These are phyloP conservation scores for Fraxinus sp. DNA, from an alignment of 305 asterid species.

Conservation along the genomic window DNA sequence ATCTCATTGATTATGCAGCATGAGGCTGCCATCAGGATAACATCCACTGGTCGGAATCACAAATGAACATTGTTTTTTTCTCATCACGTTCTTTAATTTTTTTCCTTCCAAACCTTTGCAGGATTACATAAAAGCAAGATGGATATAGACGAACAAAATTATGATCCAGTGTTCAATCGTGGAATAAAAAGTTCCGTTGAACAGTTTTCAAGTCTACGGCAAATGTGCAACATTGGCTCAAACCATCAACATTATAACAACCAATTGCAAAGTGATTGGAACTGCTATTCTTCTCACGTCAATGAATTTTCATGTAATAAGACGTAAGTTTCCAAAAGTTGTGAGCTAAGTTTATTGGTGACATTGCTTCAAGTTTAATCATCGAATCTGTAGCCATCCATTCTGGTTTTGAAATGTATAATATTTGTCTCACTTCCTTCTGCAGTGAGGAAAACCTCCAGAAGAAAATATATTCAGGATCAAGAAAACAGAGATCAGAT, in stretches of 20 bases:
- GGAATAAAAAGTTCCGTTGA: background rate
- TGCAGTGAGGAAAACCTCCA: slow-evolving; percentile 25
- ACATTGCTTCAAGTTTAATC: slow-evolving; percentile 13
- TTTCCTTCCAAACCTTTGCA: background rate
- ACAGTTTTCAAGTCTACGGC: background rate
- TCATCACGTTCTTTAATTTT: background rate
- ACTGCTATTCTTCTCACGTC: background rate
- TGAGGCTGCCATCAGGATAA: background rate
- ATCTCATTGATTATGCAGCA: background rate
- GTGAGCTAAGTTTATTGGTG: background rate
- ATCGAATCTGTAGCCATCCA: background rate
- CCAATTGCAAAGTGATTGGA: background rate
- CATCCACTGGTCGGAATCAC: background rate
- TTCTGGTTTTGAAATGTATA: slow-evolving; percentile 1
- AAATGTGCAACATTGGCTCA: background rate
- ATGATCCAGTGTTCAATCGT: background rate
- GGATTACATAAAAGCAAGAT: background rate
- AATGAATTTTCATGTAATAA: slow-evolving; percentile 5
- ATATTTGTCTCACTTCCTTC: slow-evolving; percentile 16
- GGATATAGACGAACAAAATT: background rate
- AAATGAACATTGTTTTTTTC: background rate
- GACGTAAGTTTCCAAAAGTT: slow-evolving; percentile 13
- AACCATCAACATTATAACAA: slow-evolving; percentile 17
- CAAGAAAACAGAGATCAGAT: slow-evolving; percentile 15
- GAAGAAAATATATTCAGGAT: background rate